These are phyloP conservation scores for Neurospora sp. DNA, from an alignment of 495 filamentous ascomycete species.

Conservation along the genomic window DNA sequence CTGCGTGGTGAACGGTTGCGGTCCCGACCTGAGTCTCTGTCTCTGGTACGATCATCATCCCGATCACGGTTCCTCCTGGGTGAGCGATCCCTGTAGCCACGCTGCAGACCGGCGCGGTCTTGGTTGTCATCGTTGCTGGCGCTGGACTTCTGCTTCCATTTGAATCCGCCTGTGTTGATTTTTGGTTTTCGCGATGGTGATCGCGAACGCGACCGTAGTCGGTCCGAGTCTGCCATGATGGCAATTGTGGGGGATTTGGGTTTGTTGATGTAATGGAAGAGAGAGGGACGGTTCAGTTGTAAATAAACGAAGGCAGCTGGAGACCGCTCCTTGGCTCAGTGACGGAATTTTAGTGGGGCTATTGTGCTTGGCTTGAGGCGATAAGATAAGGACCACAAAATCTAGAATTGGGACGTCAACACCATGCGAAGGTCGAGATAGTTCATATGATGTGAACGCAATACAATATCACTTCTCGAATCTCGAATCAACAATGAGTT, in stretches of 20 bases:
- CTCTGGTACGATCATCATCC: constrained; percentile 23
- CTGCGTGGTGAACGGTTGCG: constrained; percentile 5
- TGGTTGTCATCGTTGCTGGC: constrained; percentile 39
- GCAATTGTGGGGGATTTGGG: not conserved
- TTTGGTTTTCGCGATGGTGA: constrained; percentile 27
- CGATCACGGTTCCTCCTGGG: constrained; percentile 24
- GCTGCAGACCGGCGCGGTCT: constrained; percentile 31
- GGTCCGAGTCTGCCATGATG: constrained; percentile 21
- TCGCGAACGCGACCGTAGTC: constrained; percentile 28
- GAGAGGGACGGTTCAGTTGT: not conserved
- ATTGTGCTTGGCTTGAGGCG: not conserved
- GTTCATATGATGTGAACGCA: too few relatives aligned
- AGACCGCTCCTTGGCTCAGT: not conserved
- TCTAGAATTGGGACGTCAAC: not conserved
- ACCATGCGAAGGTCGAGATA: not conserved
- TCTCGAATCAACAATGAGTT: not conserved
- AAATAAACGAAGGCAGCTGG: not conserved
- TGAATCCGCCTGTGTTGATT: constrained; percentile 44
- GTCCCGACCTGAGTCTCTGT: constrained; percentile 15
- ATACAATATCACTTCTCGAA: not conserved
- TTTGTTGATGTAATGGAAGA: not conserved
- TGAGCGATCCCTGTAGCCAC: constrained; percentile 45
- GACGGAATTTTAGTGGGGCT: constrained; percentile 17
- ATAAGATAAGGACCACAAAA: not conserved
- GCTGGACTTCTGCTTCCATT: constrained; percentile 56